Evolutionary conservation across 352 stramenopile genomes (phyloP).

Genomic region (Peronospora tabacina): DNA sequence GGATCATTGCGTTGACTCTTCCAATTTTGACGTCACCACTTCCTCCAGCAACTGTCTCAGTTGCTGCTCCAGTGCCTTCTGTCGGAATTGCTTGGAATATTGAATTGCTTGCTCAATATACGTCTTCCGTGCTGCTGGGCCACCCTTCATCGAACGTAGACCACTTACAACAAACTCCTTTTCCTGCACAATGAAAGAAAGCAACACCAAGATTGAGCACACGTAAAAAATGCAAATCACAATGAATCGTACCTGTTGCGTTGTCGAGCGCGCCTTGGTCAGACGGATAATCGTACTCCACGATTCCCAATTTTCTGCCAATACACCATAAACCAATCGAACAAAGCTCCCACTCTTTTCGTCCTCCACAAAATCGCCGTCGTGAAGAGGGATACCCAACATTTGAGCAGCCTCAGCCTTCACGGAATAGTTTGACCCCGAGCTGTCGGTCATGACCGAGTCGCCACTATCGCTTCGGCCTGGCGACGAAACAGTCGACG

Average conservation of each 20-base stretch:
- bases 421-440: conserved; percentile 67
- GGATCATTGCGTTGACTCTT: conserved; percentile 1
- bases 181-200: conserved; percentile 32
- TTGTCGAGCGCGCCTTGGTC: conserved; percentile 65
- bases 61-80: conserved; percentile 42
- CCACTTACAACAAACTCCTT: conserved; percentile 72
- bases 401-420: conserved; percentile 71
- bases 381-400: conserved; percentile 67
- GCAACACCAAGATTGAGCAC: background rate
- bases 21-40: conserved; percentile 12
- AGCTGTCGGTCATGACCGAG: conserved; percentile 46
- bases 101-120: conserved; percentile 67
- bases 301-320: conserved; percentile 79
- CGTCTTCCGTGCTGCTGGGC: conserved; percentile 46
- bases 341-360: conserved; percentile 53
- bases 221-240: background rate
- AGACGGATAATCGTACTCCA: conserved; percentile 79
- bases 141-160: conserved; percentile 64
- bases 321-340: conserved; percentile 56
- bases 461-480: conserved; percentile 57
- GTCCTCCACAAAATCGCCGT: conserved; percentile 48
- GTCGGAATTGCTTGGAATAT: conserved; percentile 63
- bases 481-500: conserved; percentile 53
- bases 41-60: conserved; percentile 38
- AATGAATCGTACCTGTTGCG: conserved; percentile 44